Percentiles rank a stretch among this genome's conserved stretches.
These are phyloP conservation scores for Lactifluus echinatus DNA, from an alignment of 768 basidiomycete species.

Conservation along the genomic window DNA sequence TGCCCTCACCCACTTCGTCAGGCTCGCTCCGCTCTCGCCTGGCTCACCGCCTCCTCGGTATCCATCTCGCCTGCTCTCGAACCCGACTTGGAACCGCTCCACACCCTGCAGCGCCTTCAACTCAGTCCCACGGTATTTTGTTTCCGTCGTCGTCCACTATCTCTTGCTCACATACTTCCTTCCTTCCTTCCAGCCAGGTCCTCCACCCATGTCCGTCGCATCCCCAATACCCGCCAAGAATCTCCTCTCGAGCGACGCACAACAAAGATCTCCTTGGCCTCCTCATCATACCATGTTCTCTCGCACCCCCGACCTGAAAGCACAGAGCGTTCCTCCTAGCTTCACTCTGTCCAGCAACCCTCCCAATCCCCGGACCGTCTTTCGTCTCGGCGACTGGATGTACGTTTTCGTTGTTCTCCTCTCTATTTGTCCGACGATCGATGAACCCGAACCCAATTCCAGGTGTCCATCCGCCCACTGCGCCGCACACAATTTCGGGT, in stretches of 20 bases:
- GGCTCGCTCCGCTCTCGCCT: constrained; percentile 48
- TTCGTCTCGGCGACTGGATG: constrained; percentile 72
- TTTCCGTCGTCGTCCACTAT: neutral
- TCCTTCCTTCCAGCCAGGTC: neutral
- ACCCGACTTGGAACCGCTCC: constrained; percentile 51
- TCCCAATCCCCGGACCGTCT: constrained; percentile 58
- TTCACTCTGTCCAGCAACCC: constrained; percentile 62
- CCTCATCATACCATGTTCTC: neutral
- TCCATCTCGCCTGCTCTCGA: constrained; percentile 50
- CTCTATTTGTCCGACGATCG: constrained; percentile 3
- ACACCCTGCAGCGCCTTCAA: constrained; percentile 44
- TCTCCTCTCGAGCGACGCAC: neutral
- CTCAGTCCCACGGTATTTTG: constrained; percentile 11
- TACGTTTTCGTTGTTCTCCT: constrained; percentile 32
- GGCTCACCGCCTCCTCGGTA: constrained; percentile 35
- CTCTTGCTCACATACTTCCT: neutral
- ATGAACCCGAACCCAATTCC: constrained; percentile 1
- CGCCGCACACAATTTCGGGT: constrained; percentile 83
- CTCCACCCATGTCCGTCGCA: neutral
- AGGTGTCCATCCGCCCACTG: constrained; percentile 65
- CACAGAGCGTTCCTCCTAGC: constrained; percentile 5
- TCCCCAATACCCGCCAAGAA: constrained; percentile 2
- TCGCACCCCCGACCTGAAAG: neutral
- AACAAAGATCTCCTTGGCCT: neutral
- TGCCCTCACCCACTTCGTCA: constrained; percentile 24